Evolutionary conservation across 495 filamentous ascomycete species (phyloP).

Genomic region (Schizothecium vesticola): DNA sequence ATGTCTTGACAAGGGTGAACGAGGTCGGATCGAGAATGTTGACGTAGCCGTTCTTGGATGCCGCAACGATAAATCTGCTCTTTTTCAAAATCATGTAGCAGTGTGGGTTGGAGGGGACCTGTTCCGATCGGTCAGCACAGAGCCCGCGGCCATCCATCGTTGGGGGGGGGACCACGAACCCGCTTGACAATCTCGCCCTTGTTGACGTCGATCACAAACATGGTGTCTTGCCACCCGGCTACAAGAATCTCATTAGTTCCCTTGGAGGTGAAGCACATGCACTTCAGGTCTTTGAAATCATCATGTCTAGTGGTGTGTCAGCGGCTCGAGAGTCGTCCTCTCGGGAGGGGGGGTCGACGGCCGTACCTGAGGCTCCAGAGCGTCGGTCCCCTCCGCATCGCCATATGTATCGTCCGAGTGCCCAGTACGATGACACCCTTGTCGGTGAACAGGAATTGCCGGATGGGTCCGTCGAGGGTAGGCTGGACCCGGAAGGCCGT

Average conservation of each 20-base stretch:
- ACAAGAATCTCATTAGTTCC: constrained; percentile 75
- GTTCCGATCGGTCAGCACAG: constrained; percentile 23
- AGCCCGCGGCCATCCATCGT: not conserved
- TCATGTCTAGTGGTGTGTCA: constrained; percentile 44
- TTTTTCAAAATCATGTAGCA: constrained; percentile 90
- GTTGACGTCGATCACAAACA: constrained; percentile 86
- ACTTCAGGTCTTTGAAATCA: constrained; percentile 75
- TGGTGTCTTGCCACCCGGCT: constrained; percentile 75
- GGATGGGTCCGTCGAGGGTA: constrained; percentile 61
- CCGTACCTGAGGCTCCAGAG: constrained; percentile 76
- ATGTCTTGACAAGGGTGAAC: constrained; percentile 72
- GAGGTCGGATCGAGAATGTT: constrained; percentile 76
- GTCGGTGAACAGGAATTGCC: constrained; percentile 80
- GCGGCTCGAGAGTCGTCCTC: not conserved
- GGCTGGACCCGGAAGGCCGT: constrained; percentile 70
- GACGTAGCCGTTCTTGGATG: constrained; percentile 75
- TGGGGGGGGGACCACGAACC: constrained; percentile 32
- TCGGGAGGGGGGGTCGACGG: not conserved
- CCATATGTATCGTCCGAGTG: constrained; percentile 75
- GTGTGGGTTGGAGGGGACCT: constrained; percentile 61
- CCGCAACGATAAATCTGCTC: constrained; percentile 84
- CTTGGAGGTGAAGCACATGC: constrained; percentile 91
- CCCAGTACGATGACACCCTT: constrained; percentile 79
- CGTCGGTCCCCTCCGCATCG: constrained; percentile 68
- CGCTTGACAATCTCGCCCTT: constrained; percentile 74